Evolutionary conservation across 2,329 filamentous ascomycete species (phyloP).

Genomic region (Incumbomyces delicatus): DNA sequence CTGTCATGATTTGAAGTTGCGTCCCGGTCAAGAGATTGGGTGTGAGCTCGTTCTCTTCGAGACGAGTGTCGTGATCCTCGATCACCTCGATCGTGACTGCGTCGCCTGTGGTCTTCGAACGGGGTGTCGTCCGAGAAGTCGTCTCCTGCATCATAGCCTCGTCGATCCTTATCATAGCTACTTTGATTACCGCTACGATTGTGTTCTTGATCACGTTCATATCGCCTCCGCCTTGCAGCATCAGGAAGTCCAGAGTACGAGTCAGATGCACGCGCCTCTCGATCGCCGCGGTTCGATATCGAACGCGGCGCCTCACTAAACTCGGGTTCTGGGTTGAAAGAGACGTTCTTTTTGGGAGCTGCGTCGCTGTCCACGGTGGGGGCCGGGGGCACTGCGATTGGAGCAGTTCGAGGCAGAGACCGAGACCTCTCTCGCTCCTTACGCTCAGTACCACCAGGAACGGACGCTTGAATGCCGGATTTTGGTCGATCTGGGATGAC

Average conservation of each 20-base stretch:
- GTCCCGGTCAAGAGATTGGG: slow-evolving; percentile 3
- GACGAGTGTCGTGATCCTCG: slow-evolving; percentile 2
- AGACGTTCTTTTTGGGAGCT: slow-evolving; percentile 15
- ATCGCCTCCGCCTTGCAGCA: slow-evolving; percentile 9
- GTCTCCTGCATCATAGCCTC: slow-evolving; percentile 7
- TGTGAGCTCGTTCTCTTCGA: not conserved
- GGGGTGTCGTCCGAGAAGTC: slow-evolving; percentile 17
- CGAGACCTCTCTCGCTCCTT: not conserved
- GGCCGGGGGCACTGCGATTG: slow-evolving; percentile 1
- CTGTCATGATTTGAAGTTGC: not conserved
- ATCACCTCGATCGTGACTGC: slow-evolving; percentile 1
- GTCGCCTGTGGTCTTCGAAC: slow-evolving; percentile 11
- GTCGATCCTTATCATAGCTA: slow-evolving; percentile 11
- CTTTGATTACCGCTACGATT: slow-evolving; percentile 14
- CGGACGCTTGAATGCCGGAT: slow-evolving; percentile 7
- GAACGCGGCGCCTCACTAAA: slow-evolving; percentile 7
- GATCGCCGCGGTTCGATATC: not conserved
- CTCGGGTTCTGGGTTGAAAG: slow-evolving; percentile 17
- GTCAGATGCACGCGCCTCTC: slow-evolving; percentile 5
- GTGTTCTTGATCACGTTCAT: slow-evolving; percentile 30
- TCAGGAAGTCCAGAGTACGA: slow-evolving; percentile 14
- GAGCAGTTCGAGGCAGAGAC: slow-evolving; percentile 9
- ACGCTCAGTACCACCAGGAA: not conserved
- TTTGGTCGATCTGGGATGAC: not conserved
- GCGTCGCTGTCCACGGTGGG: slow-evolving; percentile 10